Conservation (phyloP, 352 stramenopile genomes). For the Globisporangium irregulare region DNA sequence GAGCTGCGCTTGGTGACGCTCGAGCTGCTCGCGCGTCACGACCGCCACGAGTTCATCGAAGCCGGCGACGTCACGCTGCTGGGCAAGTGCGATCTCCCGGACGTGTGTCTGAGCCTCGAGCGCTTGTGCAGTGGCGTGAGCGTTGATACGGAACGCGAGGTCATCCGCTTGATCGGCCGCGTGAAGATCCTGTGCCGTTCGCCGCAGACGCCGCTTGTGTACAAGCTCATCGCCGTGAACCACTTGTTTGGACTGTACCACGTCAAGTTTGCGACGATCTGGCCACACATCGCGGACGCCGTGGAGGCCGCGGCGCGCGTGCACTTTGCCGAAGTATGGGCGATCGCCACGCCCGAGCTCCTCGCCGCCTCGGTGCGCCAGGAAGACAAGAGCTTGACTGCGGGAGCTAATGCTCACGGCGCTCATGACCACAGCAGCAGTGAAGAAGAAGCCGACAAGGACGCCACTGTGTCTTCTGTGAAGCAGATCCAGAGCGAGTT, state of each 20-base stretch:
- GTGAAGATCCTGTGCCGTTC: slow-evolving; percentile 77
- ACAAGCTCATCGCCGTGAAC: slow-evolving; percentile 75
- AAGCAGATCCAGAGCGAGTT: slow-evolving; percentile 56
- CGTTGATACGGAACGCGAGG: slow-evolving; percentile 81
- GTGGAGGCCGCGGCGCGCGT: slow-evolving; percentile 51
- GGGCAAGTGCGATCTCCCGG: slow-evolving; percentile 65
- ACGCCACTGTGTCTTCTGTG: neutral
- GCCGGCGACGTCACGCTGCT: slow-evolving; percentile 34
- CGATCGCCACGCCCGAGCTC: slow-evolving; percentile 53
- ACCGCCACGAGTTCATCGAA: slow-evolving; percentile 52
- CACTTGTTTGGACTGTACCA: slow-evolving; percentile 83
- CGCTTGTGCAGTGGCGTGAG: slow-evolving; percentile 42
- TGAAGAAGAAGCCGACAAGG: neutral
- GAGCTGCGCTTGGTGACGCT: slow-evolving; percentile 65
- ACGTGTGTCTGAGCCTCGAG: slow-evolving; percentile 69
- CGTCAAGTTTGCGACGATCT: slow-evolving; percentile 88
- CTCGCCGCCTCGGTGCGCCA: slow-evolving; percentile 40
- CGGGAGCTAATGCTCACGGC: neutral
- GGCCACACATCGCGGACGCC: slow-evolving; percentile 72
- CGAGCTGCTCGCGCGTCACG: slow-evolving; percentile 56
- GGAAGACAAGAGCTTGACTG: slow-evolving; percentile 21
- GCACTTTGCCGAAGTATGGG: slow-evolving; percentile 69
- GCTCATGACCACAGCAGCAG: neutral
- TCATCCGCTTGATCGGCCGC: slow-evolving; percentile 73
- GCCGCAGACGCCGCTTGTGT: slow-evolving; percentile 64